phyloP scores from a whole-genome alignment of 805 yeast species.

The Priceomyces medius region DNA sequence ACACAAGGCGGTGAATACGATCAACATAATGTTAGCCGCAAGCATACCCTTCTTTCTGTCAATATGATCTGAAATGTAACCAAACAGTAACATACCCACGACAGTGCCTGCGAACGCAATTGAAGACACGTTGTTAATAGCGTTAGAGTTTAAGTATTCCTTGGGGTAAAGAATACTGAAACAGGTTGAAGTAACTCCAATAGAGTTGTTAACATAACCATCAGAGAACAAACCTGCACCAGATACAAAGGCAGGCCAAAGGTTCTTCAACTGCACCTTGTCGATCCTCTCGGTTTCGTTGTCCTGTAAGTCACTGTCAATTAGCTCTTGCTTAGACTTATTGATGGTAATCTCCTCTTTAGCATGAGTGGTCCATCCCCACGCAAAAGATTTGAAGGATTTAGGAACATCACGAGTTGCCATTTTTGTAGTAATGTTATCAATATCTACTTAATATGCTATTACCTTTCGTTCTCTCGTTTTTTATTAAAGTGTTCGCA shows the following conservation, averaged over 20 bases:
- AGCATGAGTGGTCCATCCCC: slow-evolving; percentile 44
- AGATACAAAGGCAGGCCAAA: slow-evolving; percentile 72
- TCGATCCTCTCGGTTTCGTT: slow-evolving; percentile 21
- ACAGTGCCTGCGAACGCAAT: slow-evolving; percentile 93
- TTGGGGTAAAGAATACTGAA: slow-evolving; percentile 63
- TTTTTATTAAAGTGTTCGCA: background rate
- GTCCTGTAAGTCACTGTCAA: slow-evolving; percentile 16
- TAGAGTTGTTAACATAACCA: slow-evolving; percentile 87
- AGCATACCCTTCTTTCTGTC: slow-evolving; percentile 86
- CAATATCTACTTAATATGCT: background rate
- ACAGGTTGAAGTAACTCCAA: slow-evolving; percentile 74
- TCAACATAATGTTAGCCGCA: slow-evolving; percentile 69
- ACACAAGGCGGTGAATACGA: slow-evolving; percentile 73
- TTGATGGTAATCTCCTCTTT: slow-evolving; percentile 43
- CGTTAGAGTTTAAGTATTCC: slow-evolving; percentile 60
- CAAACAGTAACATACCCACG: slow-evolving; percentile 79
- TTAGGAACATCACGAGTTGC: slow-evolving; percentile 52
- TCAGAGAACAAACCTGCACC: slow-evolving; percentile 95
- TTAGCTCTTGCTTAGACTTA: slow-evolving; percentile 22
- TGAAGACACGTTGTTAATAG: slow-evolving; percentile 77
- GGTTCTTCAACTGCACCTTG: slow-evolving; percentile 19
- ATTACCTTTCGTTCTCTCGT: background rate
- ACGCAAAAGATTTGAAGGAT: slow-evolving; percentile 32
- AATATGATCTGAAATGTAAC: slow-evolving; percentile 73
- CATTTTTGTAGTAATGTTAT: slow-evolving; percentile 13